Evolutionary conservation across 176 grass and related monocot species (phyloP), one percentile per base, ranked within the genome.

Genomic region (Rhynchospora tenuis): DNA sequence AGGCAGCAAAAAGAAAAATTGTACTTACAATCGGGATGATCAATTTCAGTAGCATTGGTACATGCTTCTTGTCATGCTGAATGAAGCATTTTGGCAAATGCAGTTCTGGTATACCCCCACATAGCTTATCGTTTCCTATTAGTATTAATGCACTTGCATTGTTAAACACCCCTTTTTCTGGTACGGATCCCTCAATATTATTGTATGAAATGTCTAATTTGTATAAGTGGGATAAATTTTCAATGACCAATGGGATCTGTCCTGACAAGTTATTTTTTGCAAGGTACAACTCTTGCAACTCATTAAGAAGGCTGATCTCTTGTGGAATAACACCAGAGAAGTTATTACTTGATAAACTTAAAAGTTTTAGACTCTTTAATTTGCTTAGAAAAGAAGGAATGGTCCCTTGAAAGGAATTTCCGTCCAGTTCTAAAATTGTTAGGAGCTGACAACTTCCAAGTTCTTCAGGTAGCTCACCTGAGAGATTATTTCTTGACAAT

Each of bases 51-150:
- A 73, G 31, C 7, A 72, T 51, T 46, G 0, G 6, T 8, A 75
- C 70, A 50, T 7, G 23, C 14, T 83, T 51, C 13, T 62, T 82
- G 2, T 84, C 20, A 26, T 59, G 9, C 59, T 70, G 33, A 48
- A 67, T 71, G 7, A 51, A 24, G 31, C 91, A 90, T 61, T 56
- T 2, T 78, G 47, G 73, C 47, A 78, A 78, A 78, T 48, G 23
- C 26, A 78, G 17, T 10, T 56, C 73, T 3, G 47, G 47, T 1
- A 52, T 78, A 7, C 46, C 73, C 20, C 73, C 73, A 56, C 73
- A 78, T 55, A 78, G 46, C 3, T 14, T 29, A 15, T 51, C 16
- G 22, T 78, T 78, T 78, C 73, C 73, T 29, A 14, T 9, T 1
- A 52, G 45, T 5, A 24, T 29, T 6, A 78, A 55, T 29, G 24